These are phyloP conservation scores for Metschnikowia lochheadii DNA, from an alignment of 805 yeast genomes.

Conservation along the genomic window DNA sequence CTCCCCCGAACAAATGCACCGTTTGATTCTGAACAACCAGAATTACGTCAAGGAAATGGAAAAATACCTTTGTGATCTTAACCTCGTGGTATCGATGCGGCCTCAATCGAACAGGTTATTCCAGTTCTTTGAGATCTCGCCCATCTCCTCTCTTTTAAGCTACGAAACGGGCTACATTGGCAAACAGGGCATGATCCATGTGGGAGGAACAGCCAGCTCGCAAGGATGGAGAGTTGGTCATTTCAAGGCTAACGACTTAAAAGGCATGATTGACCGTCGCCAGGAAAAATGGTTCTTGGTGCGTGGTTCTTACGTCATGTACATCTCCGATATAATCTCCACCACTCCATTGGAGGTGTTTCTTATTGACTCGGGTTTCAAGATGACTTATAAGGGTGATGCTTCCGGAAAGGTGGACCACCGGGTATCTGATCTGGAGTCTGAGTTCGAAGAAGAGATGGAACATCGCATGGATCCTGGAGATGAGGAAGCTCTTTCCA, in stretches of 20 bases:
- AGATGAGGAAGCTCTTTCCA: constrained; percentile 16
- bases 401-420: constrained; percentile 18
- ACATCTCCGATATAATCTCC: constrained; percentile 80
- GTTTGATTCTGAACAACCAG: constrained; percentile 28
- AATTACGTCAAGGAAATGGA: constrained; percentile 50
- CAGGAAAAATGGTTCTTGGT: constrained; percentile 90
- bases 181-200: constrained; percentile 80
- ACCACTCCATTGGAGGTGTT: constrained; percentile 91
- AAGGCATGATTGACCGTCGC: constrained; percentile 86
- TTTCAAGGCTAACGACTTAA: constrained; percentile 69
- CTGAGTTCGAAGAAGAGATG: constrained; percentile 43
- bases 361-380: constrained; percentile 74
- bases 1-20: constrained; percentile 31
- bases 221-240: constrained; percentile 98
- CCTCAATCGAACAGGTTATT: constrained; percentile 82
- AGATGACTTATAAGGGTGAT: constrained; percentile 47
- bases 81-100: constrained; percentile 55
- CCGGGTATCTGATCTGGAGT: constrained; percentile 35
- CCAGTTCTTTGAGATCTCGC: constrained; percentile 86
- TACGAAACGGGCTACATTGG: constrained; percentile 80
- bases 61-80: constrained; percentile 60
- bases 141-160: constrained; percentile 76
- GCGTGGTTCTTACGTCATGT: constrained; percentile 77
- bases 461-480: constrained; percentile 20
- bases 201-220: constrained; percentile 76